phyloP scores from a whole-genome alignment of 805 yeast species.

The Brettanomyces bruxellensis region DNA sequence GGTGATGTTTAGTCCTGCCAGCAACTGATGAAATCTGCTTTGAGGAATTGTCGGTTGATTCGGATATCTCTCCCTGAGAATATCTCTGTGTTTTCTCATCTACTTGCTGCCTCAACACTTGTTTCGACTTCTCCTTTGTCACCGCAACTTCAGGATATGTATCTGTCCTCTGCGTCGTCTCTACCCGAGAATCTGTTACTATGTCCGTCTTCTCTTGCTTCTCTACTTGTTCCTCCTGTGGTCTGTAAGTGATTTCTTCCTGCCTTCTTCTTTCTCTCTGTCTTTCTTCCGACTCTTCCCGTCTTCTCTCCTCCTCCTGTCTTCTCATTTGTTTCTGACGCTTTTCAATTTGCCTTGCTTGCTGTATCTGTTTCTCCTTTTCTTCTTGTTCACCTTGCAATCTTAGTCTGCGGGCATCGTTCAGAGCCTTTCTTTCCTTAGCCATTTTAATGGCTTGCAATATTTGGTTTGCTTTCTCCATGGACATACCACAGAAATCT shows the following conservation, averaged over 20 bases:
- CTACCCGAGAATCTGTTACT: background rate
- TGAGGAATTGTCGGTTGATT: background rate
- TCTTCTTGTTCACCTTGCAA: constrained; percentile 5
- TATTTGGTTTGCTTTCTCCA: constrained; percentile 92
- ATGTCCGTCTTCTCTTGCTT: background rate
- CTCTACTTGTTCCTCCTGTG: background rate
- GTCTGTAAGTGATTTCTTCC: background rate
- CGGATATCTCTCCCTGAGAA: background rate
- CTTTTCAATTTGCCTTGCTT: background rate
- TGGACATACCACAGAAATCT: constrained; percentile 97
- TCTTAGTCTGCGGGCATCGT: constrained; percentile 3
- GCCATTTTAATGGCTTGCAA: constrained; percentile 76
- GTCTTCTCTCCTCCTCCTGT: background rate
- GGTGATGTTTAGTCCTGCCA: constrained; percentile 15
- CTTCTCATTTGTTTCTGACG: background rate
- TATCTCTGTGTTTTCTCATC: background rate
- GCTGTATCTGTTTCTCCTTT: background rate
- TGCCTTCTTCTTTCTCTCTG: background rate
- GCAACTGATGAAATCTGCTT: background rate
- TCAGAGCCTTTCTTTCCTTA: constrained; percentile 26
- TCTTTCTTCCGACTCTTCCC: background rate
- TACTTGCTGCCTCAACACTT: background rate
- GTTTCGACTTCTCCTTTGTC: constrained; percentile 7
- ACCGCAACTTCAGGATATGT: constrained; percentile 19
- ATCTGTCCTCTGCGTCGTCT: background rate